Evolutionary conservation across 2,329 filamentous ascomycete species (phyloP), one percentile per base, ranked within the genome.

Genomic region (Phoma sp.): DNA sequence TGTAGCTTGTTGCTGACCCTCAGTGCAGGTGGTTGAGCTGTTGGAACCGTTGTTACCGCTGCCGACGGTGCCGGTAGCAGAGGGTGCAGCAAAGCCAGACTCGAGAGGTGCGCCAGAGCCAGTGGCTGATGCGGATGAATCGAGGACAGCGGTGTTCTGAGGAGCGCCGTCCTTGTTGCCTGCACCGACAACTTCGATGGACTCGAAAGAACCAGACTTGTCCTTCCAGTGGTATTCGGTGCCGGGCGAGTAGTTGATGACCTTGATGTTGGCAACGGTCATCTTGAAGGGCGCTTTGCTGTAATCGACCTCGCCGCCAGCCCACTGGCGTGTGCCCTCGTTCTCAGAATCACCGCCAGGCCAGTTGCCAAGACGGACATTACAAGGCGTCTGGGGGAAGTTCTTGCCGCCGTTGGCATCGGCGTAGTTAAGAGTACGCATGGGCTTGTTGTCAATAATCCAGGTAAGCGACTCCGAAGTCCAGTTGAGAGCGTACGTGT

Each of bases 321-420:
- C 87, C 88, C 88, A 91, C 50, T 84, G 71, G 53, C 88, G 81
- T 22, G 86, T 88, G 43, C 88, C 87, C n/a, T 80, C 73, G 33
- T 79, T 72, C 51, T 76, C 73, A 4, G 76, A 73, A 48, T 78
- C 76, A 62, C 82, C 83, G 47, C 78, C 80, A 31, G 77, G 76
- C 79, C 79, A 81, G 70, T 76, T 78, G 43, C 78, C 78, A 21
- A 81, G 69, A 57, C 69, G 71, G 22, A 76, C 66, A 37, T 85
- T 84, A 86, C 89, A 89, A 1, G 90, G 90, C 0, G 90, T 92
- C 71, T 94, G 90, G 0, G 90, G 90, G 72, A 85, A 93, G 70
- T 84, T 83, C 44, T 82, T 72, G 12, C 86, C 85, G 62, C 82
- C 82, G 41, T 82, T 77, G 52, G 79, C 75, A 45, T 89, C 85